A percentile compares a stretch with the other conserved stretches of the same genome.
Evolutionary conservation across 75 land plant genomes (phyloP).

Genomic region (Pinus tabuliformis): DNA sequence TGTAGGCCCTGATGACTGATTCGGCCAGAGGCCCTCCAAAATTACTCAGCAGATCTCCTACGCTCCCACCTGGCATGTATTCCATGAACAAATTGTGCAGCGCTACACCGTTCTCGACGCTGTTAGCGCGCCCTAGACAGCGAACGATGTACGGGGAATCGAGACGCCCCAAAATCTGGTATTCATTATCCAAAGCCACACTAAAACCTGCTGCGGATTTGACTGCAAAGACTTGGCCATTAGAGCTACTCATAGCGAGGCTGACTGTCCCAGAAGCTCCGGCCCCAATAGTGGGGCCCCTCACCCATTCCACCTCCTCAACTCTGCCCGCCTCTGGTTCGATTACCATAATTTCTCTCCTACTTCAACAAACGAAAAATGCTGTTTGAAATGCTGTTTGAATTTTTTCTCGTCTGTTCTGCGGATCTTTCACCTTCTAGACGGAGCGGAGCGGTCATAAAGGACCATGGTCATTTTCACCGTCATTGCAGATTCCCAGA

Average conservation of each 20-base stretch:
- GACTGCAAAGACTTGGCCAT: constrained; percentile 50
- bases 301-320: constrained; percentile 22
- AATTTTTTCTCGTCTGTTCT: no score
- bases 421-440: no score
- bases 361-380: no score
- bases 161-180: constrained; percentile 24
- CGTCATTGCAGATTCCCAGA: no score
- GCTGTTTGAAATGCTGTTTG: no score
- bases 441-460: no score
- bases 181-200: constrained; percentile 32
- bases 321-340: no score
- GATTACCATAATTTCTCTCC: no score
- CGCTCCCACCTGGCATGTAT: constrained; percentile 57
- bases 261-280: constrained; percentile 56
- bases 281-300: constrained; percentile 37
- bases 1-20: constrained; percentile 18
- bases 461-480: no score
- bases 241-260: constrained; percentile 35
- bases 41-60: constrained; percentile 35
- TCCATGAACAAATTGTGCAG: constrained; percentile 43
- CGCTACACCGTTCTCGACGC: constrained; percentile 16
- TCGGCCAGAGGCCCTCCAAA: constrained; percentile 23
- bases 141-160: constrained; percentile 33
- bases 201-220: constrained; percentile 21
- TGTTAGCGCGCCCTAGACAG: constrained; percentile 26